These are phyloP conservation scores for Penicillium hordei DNA, from an alignment of 2,329 filamentous ascomycete species.

Conservation along the genomic window DNA sequence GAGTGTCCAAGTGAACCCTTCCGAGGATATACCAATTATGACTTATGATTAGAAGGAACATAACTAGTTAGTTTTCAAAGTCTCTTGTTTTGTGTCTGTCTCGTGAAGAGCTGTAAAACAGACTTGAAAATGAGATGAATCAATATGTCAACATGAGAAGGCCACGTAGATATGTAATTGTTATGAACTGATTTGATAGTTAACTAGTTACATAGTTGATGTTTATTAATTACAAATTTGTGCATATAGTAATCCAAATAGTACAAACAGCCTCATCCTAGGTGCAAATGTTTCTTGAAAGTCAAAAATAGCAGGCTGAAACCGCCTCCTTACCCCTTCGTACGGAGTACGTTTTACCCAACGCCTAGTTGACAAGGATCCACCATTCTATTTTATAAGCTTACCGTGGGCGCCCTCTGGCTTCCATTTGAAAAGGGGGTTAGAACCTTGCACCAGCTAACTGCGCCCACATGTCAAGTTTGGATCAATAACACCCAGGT, in stretches of 20 bases:
- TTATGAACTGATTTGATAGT: background rate
- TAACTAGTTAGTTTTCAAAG: background rate
- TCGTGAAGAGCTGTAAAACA: background rate
- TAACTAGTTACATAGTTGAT: no score
- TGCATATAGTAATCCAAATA: background rate
- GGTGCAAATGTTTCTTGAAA: background rate
- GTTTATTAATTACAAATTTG: background rate
- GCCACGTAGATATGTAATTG: background rate
- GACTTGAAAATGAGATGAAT: background rate
- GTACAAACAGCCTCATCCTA: background rate
- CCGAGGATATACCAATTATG: background rate
- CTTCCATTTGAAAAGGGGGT: background rate
- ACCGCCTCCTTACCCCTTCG: background rate
- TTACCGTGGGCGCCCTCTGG: background rate
- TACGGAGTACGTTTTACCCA: background rate
- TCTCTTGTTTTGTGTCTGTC: background rate
- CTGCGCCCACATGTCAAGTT: background rate
- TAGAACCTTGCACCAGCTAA: conserved; percentile 6
- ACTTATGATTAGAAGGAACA: background rate
- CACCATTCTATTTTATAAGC: background rate
- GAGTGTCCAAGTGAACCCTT: background rate
- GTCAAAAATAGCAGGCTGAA: background rate
- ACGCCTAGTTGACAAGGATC: conserved; percentile 1
- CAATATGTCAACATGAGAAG: background rate
- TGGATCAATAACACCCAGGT: background rate